phyloP scores from a whole-genome alignment of 2,329 filamentous ascomycete genomes.

The Diaporthe capsici region DNA sequence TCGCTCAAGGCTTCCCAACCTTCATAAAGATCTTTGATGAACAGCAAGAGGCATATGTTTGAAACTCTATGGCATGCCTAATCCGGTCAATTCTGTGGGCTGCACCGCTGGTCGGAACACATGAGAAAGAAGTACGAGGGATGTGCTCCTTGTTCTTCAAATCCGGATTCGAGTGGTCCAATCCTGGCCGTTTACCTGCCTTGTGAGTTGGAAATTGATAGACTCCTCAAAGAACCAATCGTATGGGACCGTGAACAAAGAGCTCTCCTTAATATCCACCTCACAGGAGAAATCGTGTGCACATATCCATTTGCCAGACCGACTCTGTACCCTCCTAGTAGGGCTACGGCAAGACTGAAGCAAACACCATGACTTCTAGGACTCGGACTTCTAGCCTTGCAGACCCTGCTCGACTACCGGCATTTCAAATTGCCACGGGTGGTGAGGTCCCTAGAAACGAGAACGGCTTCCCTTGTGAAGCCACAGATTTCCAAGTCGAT shows the following conservation, averaged over 20 bases:
- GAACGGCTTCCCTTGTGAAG: not conserved
- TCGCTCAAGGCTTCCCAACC: not conserved
- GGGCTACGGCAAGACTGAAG: not conserved
- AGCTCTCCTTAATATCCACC: not conserved
- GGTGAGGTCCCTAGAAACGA: not conserved
- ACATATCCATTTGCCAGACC: not conserved
- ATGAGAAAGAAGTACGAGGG: not conserved
- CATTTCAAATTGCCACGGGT: not conserved
- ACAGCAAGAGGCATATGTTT: not conserved
- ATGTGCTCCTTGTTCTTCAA: not conserved
- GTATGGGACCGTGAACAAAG: not conserved
- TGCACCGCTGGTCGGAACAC: not conserved
- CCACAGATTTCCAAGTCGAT: not conserved
- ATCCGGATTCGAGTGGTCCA: not conserved
- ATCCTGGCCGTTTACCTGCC: not conserved
- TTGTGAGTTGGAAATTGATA: too few species aligned
- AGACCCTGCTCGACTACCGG: rapidly evolving
- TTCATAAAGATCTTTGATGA: not conserved
- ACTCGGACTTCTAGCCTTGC: not conserved
- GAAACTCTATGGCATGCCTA: not conserved
- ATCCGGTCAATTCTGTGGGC: not conserved
- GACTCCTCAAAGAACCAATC: not conserved
- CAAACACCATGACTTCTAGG: not conserved
- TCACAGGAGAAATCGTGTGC: too few species aligned
- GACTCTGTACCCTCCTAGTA: not conserved